Evolutionary conservation across 2,329 filamentous ascomycete genomes (phyloP).

Genomic region (Teratosphaeria epicoccoides): DNA sequence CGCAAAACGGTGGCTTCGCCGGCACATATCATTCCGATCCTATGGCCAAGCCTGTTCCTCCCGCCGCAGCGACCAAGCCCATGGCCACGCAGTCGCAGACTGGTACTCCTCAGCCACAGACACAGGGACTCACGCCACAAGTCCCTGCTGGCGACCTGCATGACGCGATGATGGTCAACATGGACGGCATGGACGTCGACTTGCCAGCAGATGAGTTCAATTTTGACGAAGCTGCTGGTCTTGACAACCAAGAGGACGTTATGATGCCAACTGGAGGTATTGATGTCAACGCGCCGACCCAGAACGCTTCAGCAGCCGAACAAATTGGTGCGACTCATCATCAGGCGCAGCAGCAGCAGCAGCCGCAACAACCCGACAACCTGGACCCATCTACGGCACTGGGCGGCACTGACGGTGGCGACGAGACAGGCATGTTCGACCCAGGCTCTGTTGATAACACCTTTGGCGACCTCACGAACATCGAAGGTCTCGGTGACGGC

Average conservation of each 20-base stretch:
- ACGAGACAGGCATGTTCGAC: background rate
- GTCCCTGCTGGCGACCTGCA: conserved; percentile 30
- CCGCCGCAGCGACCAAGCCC: background rate
- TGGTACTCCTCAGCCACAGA: background rate
- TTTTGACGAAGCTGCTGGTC: conserved; percentile 5
- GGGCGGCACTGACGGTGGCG: background rate
- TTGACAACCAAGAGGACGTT: background rate
- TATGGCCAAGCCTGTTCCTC: background rate
- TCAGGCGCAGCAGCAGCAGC: conserved; percentile 1
- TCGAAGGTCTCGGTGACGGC: conserved; percentile 36
- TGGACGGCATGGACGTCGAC: conserved; percentile 18
- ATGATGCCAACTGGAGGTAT: background rate
- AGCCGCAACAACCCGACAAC: background rate
- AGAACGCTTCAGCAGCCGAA: background rate
- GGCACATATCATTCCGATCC: conserved; percentile 1
- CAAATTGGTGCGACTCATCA: background rate
- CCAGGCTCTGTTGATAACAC: conserved; percentile 12
- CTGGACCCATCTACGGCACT: background rate
- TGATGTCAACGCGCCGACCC: background rate
- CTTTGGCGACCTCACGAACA: conserved; percentile 31
- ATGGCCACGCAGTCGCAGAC: conserved; percentile 1
- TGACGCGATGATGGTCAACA: conserved; percentile 10
- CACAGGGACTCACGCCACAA: background rate
- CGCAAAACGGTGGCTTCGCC: background rate
- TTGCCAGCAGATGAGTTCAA: conserved; percentile 6